Conservation (phyloP, 2,329 filamentous ascomycete genomes). For the Hortaea werneckii region DNA sequence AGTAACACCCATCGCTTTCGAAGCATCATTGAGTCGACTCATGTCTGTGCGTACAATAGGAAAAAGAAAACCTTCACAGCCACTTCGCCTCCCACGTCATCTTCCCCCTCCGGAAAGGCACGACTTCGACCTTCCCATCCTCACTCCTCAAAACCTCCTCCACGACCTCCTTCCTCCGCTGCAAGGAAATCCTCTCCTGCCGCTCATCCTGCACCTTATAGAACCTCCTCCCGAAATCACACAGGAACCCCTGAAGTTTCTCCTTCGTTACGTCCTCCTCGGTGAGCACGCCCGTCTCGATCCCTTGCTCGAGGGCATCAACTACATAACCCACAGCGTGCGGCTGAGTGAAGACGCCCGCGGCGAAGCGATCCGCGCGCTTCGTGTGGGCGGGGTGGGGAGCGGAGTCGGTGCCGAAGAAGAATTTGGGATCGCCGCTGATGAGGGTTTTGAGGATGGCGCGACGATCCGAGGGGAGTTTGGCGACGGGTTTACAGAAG, state of each 20-base stretch:
- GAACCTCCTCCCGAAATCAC: slow-evolving; percentile 46
- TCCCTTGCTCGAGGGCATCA: slow-evolving; percentile 53
- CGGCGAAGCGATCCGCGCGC: slow-evolving; percentile 48
- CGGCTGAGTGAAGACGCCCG: slow-evolving; percentile 72
- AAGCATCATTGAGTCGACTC: neutral
- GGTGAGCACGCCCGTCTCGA: slow-evolving; percentile 43
- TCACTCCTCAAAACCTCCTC: slow-evolving; percentile 44
- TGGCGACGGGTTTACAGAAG: slow-evolving; percentile 62
- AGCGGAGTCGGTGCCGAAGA: slow-evolving; percentile 66
- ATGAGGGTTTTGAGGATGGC: slow-evolving; percentile 58
- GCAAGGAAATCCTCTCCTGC: slow-evolving; percentile 46
- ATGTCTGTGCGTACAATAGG: no score
- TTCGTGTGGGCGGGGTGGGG: slow-evolving; percentile 56
- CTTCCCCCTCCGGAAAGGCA: slow-evolving; percentile 56
- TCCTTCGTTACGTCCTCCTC: slow-evolving; percentile 46
- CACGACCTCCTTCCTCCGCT: slow-evolving; percentile 46
- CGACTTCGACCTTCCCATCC: slow-evolving; percentile 47
- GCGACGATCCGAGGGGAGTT: slow-evolving; percentile 59
- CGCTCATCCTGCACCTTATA: slow-evolving; percentile 42
- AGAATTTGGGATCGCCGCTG: slow-evolving; percentile 55
- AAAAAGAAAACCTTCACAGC: no score
- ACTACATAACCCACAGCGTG: slow-evolving; percentile 57
- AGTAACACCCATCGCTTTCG: neutral
- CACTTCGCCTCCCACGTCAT: slow-evolving; percentile 39
- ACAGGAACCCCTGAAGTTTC: slow-evolving; percentile 48